These are phyloP conservation scores for Clausena lansium DNA, from an alignment of 345 rosid genomes.

Conservation along the genomic window DNA sequence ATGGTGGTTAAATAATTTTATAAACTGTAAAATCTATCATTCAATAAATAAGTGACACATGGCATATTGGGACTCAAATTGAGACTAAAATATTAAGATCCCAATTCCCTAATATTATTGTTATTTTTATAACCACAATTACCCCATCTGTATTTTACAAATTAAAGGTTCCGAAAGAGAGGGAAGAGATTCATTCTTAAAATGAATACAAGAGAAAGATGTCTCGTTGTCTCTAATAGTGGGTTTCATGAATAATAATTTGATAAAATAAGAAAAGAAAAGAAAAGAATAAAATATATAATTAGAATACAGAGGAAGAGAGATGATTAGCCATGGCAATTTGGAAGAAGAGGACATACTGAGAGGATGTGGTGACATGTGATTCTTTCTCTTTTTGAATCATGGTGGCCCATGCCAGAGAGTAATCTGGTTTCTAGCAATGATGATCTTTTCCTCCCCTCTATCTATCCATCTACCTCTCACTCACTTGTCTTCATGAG, in stretches of 20 bases:
- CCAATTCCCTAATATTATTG: too few relatives aligned
- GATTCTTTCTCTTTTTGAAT: conserved; percentile 56
- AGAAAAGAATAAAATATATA: conserved; percentile 12
- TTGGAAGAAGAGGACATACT: conserved; percentile 42
- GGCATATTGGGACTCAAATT: too few relatives aligned
- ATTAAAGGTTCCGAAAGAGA: neutral
- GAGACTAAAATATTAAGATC: too few relatives aligned
- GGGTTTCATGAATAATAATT: neutral
- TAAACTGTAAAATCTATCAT: too few relatives aligned
- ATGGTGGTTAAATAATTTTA: too few relatives aligned
- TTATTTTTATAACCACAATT: neutral
- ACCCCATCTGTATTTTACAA: too few relatives aligned
- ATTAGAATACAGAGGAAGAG: conserved; percentile 21
- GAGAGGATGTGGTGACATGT: conserved; percentile 44
- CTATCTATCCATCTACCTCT: conserved; percentile 14
- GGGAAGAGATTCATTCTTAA: neutral
- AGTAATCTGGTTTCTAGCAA: conserved; percentile 61
- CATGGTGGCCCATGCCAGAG: conserved; percentile 69
- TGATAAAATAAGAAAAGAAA: neutral
- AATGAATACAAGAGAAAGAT: neutral
- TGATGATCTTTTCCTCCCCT: conserved; percentile 27
- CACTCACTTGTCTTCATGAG: conserved; percentile 4
- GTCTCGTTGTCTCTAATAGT: neutral
- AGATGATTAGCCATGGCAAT: conserved; percentile 36
- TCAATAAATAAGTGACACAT: too few relatives aligned